phyloP scores from a whole-genome alignment of 1,284 basidiomycete genomes.

The Entoloma clypeatum region DNA sequence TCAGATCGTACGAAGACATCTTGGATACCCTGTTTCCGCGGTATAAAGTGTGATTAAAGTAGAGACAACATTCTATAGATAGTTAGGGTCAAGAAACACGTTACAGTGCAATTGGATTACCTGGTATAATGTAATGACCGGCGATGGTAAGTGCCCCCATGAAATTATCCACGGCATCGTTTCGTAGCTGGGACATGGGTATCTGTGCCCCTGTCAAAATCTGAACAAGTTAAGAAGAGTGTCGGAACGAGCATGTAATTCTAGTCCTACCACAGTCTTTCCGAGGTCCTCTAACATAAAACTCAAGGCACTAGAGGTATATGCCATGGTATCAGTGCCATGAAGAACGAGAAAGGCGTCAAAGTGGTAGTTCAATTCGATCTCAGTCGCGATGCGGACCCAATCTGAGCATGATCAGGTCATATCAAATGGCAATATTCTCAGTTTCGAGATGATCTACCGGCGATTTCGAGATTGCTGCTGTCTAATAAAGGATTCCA shows the following conservation, averaged over 20 bases:
- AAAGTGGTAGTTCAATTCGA: slow-evolving; percentile 86
- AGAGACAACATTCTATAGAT: slow-evolving; percentile 70
- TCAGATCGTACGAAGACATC: slow-evolving; percentile 79
- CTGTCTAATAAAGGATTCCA: slow-evolving; percentile 87
- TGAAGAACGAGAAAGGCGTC: slow-evolving; percentile 91
- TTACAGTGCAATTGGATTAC: slow-evolving; percentile 31
- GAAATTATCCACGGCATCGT: slow-evolving; percentile 88
- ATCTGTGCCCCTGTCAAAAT: slow-evolving; percentile 93
- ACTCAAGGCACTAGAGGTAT: slow-evolving; percentile 82
- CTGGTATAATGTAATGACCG: slow-evolving; percentile 88
- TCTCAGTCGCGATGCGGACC: slow-evolving; percentile 86
- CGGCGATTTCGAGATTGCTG: slow-evolving; percentile 79
- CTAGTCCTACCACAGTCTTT: slow-evolving; percentile 67
- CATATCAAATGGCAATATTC: slow-evolving; percentile 10
- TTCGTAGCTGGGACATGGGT: slow-evolving; percentile 82
- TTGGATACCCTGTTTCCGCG: slow-evolving; percentile 88
- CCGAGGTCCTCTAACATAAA: slow-evolving; percentile 90
- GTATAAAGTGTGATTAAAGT: slow-evolving; percentile 86
- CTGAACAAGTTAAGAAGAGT: slow-evolving; percentile 29
- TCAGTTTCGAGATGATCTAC: slow-evolving; percentile 33
- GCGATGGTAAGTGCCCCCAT: slow-evolving; percentile 86
- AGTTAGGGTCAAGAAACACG: slow-evolving; percentile 5
- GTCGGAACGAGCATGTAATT: neutral
- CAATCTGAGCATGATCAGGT: slow-evolving; percentile 55
- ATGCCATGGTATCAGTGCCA: slow-evolving; percentile 93